Evolutionary conservation across 2,329 filamentous ascomycete genomes (phyloP).

Genomic region (Nothomitra cinnamomea): DNA sequence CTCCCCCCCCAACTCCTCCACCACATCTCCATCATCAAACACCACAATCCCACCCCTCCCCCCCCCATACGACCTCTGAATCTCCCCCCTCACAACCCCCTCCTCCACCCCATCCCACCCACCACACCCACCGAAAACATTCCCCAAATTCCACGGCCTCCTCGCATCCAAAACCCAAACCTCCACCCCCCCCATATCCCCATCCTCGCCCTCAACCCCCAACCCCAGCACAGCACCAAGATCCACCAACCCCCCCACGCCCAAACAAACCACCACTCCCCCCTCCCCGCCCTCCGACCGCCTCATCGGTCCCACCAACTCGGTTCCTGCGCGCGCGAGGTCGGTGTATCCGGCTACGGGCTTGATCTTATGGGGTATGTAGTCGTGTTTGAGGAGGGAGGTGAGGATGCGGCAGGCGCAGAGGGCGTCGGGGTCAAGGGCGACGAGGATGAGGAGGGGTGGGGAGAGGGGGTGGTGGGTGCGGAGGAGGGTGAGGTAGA

Average conservation of each 20-base stretch:
- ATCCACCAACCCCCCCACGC: slow-evolving; percentile 83
- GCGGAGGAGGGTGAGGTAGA: slow-evolving; percentile 77
- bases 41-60: slow-evolving; percentile 80
- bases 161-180: slow-evolving; percentile 89
- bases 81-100: slow-evolving; percentile 48
- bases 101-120: slow-evolving; percentile 7
- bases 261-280: slow-evolving; percentile 80
- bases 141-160: slow-evolving; percentile 85
- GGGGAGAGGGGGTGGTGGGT: slow-evolving; percentile 80
- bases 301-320: slow-evolving; percentile 75
- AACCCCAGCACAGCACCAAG: slow-evolving; percentile 65
- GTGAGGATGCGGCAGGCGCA: slow-evolving; percentile 93
- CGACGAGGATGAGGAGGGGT: slow-evolving; percentile 78
- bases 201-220: slow-evolving; percentile 44
- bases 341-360: slow-evolving; percentile 88
- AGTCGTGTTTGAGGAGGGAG: slow-evolving; percentile 86
- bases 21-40: slow-evolving; percentile 91
- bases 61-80: slow-evolving; percentile 54
- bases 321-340: slow-evolving; percentile 59
- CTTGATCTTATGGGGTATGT: slow-evolving; percentile 93
- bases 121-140: slow-evolving; percentile 64
- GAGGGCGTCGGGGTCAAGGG: slow-evolving; percentile 86
- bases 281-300: slow-evolving; percentile 67
- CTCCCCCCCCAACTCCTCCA: slow-evolving; percentile 59
- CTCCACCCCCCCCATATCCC: slow-evolving; percentile 63